phyloP scores from a whole-genome alignment of 2,329 filamentous ascomycete genomes.

The Myriosclerotinia curreyana region DNA sequence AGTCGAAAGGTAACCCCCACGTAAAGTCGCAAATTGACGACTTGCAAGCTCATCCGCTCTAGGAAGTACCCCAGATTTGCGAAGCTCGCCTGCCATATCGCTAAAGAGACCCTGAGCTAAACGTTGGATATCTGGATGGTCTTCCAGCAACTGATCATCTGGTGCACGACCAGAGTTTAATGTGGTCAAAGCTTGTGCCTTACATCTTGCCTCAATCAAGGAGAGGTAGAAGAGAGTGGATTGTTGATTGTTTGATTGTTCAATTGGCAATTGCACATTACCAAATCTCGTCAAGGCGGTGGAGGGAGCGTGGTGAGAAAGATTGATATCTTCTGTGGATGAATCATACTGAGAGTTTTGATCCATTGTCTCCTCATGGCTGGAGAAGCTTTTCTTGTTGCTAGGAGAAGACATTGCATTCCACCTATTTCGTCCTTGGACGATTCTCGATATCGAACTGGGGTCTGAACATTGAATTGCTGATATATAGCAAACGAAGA shows the following conservation, averaged over 20 bases:
- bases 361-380: not conserved
- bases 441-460: constrained; percentile 14
- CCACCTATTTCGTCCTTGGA: constrained; percentile 9
- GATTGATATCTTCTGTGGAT: constrained; percentile 17
- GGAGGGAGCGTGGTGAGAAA: constrained; percentile 5
- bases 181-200: constrained; percentile 31
- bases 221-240: constrained; percentile 35
- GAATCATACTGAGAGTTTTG: constrained; percentile 16
- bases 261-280: constrained; percentile 25
- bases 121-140: constrained; percentile 32
- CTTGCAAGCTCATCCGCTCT: constrained; percentile 27
- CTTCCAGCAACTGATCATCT: constrained; percentile 30
- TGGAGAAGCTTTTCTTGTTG: constrained; percentile 5
- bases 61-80: constrained; percentile 34
- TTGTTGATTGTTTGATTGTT: constrained; percentile 30
- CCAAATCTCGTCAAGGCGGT: constrained; percentile 20
- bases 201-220: constrained; percentile 37
- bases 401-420: constrained; percentile 2
- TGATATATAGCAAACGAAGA: constrained; percentile 3
- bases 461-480: constrained; percentile 15
- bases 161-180: constrained; percentile 31
- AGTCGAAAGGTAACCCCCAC: constrained; percentile 28
- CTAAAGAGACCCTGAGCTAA: constrained; percentile 32
- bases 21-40: constrained; percentile 27
- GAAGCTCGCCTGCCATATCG: constrained; percentile 30